Conservation (phyloP, 306 rosid genomes). For the Cicer pinnatifidum region DNA sequence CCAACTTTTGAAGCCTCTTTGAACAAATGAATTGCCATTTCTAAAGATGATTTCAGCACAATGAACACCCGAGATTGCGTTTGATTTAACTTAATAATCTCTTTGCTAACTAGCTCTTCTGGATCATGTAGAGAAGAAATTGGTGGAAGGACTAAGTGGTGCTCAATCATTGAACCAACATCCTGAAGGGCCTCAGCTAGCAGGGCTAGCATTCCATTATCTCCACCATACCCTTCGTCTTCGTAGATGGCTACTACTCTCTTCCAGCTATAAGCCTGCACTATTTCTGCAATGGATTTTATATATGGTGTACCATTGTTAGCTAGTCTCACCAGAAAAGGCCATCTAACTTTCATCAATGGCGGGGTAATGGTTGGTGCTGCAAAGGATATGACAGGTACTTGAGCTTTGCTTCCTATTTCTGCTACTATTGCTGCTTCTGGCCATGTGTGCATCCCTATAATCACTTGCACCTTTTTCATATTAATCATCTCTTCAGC, state of each 20-base stretch:
- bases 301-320: slow-evolving; percentile 42
- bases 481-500: slow-evolving; percentile 55
- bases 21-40: slow-evolving; percentile 60
- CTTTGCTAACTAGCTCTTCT: slow-evolving; percentile 43
- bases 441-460: slow-evolving; percentile 67
- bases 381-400: slow-evolving; percentile 62
- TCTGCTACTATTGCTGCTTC: slow-evolving; percentile 63
- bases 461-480: slow-evolving; percentile 51
- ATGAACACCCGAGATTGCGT: slow-evolving; percentile 70
- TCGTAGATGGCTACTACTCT: slow-evolving; percentile 61
- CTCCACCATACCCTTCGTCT: slow-evolving; percentile 59
- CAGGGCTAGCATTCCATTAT: slow-evolving; percentile 53
- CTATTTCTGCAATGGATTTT: slow-evolving; percentile 57
- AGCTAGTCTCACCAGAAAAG: slow-evolving; percentile 57
- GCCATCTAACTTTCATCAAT: slow-evolving; percentile 51
- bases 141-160: slow-evolving; percentile 64
- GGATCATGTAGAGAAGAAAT: slow-evolving; percentile 53
- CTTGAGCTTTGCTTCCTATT: slow-evolving; percentile 55
- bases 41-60: slow-evolving; percentile 62
- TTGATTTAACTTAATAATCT: slow-evolving; percentile 49
- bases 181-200: slow-evolving; percentile 67
- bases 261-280: slow-evolving; percentile 52
- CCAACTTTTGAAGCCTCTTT: slow-evolving; percentile 58
- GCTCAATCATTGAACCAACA: slow-evolving; percentile 55
- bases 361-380: slow-evolving; percentile 54